Percentiles rank a stretch among this genome's conserved stretches.
Evolutionary conservation across 768 basidiomycete genomes (phyloP).

Genomic region (Galerina sulciceps): DNA sequence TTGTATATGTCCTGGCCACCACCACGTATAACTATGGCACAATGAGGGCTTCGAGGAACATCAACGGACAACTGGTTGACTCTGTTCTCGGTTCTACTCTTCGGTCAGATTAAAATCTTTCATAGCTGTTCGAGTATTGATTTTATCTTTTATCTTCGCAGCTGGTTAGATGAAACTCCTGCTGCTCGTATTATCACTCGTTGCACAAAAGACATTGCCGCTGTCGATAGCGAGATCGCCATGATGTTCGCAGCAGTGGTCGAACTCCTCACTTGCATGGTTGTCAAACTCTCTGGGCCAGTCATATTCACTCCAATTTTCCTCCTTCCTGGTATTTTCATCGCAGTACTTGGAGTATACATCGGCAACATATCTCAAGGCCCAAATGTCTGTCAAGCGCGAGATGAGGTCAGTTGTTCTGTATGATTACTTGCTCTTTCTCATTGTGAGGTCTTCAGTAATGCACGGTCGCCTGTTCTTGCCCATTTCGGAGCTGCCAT

Average conservation of each 20-base stretch:
- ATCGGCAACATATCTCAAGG: conserved; percentile 47
- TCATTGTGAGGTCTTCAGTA: neutral
- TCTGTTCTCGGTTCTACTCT: conserved; percentile 65
- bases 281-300: conserved; percentile 48
- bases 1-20: conserved; percentile 36
- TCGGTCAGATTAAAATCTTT: conserved; percentile 38
- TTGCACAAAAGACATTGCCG: conserved; percentile 68
- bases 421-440: neutral
- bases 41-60: conserved; percentile 54
- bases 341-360: conserved; percentile 46
- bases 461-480: conserved; percentile 40
- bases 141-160: conserved; percentile 15
- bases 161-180: conserved; percentile 55
- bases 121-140: too few relatives aligned
- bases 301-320: conserved; percentile 50
- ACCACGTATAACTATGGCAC: conserved; percentile 50
- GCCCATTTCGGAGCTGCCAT: conserved; percentile 53
- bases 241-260: conserved; percentile 29
- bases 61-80: conserved; percentile 55
- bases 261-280: conserved; percentile 36
- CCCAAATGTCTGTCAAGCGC: conserved; percentile 52
- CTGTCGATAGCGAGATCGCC: conserved; percentile 51
- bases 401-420: conserved; percentile 47
- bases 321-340: conserved; percentile 45
- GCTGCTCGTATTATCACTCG: conserved; percentile 62